Percentiles rank a stretch among this genome's conserved stretches.
phyloP scores from a whole-genome alignment of 768 basidiomycete genomes.

The Mycena haematopus region DNA sequence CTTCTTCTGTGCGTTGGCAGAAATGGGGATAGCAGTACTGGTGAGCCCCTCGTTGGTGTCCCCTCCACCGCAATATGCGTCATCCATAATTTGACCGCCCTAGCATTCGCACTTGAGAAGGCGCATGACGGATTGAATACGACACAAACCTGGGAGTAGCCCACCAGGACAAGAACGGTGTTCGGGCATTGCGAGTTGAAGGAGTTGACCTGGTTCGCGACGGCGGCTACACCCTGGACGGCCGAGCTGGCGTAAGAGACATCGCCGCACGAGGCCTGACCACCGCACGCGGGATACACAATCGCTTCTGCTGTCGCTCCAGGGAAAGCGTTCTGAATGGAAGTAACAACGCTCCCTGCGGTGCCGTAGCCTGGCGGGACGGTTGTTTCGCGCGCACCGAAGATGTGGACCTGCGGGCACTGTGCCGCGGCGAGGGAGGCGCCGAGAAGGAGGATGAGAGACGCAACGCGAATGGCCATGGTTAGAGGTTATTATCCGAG shows the following conservation, averaged over 20 bases:
- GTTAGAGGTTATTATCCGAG: neutral
- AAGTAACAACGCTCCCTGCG: slow-evolving; percentile 36
- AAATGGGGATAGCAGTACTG: slow-evolving; percentile 40
- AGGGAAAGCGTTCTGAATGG: slow-evolving; percentile 36
- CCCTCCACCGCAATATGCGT: slow-evolving; percentile 42
- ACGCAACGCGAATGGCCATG: slow-evolving; percentile 22
- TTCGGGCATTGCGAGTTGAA: slow-evolving; percentile 42
- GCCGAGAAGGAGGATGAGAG: slow-evolving; percentile 25
- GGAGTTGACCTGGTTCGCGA: slow-evolving; percentile 38
- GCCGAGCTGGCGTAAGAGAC: slow-evolving; percentile 42
- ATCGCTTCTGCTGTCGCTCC: slow-evolving; percentile 42
- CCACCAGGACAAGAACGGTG: slow-evolving; percentile 40
- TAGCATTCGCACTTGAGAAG: neutral
- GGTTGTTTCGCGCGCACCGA: slow-evolving; percentile 44
- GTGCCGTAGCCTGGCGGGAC: slow-evolving; percentile 41
- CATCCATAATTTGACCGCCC: slow-evolving; percentile 44
- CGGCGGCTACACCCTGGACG: slow-evolving; percentile 38
- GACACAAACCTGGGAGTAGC: slow-evolving; percentile 39
- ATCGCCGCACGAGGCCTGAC: slow-evolving; percentile 39
- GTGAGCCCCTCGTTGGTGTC: slow-evolving; percentile 39
- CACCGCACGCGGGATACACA: slow-evolving; percentile 45
- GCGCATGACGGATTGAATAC: neutral
- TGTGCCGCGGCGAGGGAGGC: slow-evolving; percentile 25
- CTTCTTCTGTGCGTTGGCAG: slow-evolving; percentile 36
- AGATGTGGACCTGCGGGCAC: slow-evolving; percentile 42